Evolutionary conservation across 345 rosid species (phyloP), one percentile per base, ranked within the genome.

Genomic region (Eutrema japonicum): DNA sequence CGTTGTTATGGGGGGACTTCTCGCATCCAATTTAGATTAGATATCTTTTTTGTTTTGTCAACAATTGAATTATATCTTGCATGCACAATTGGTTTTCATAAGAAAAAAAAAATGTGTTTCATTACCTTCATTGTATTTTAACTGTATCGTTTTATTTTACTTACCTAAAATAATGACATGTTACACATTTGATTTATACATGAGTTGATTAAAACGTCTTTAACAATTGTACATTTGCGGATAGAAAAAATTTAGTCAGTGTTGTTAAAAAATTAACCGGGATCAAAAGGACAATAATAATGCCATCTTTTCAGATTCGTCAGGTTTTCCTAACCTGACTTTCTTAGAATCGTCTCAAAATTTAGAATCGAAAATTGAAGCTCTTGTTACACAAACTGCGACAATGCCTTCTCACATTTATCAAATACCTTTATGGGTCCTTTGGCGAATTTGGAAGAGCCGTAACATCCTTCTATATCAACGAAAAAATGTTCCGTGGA

Each of bases 211-310:
- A 48, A 10, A 60, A 47, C 5, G 38, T 52, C 58, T 8, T 22
- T 12, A 53, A 53, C 60, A 55, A 55, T 55, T 55, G 60, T 32
- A 55, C 22, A 55, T 32, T 33, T 32, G 38, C 18, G 59, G 59
- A 40, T 52, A 42, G 61, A 51, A 41, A 30, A 41, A 36, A 51
- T 9, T 2, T 13, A 33, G 14, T 16, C 41, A 64, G 48, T 56
- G 12, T 73, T 63, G 64, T 64, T 46, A 45, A 13, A 12, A 36
- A 35, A 43, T 42, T 54, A 49, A 54, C 56, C 8, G 8, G 47
- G 48, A 54, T 30, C 41, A 35, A 32, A 73, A 46, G 50, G 33
- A 60, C 68, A 65, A 37, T 65, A 47, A 73, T 73, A 30, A 3
- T 30, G 71, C 58, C 22, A 18, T 0, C 0, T 18, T 16, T 18